phyloP scores from a whole-genome alignment of 768 basidiomycete genomes.

The Leucogyrophana mollusca region DNA sequence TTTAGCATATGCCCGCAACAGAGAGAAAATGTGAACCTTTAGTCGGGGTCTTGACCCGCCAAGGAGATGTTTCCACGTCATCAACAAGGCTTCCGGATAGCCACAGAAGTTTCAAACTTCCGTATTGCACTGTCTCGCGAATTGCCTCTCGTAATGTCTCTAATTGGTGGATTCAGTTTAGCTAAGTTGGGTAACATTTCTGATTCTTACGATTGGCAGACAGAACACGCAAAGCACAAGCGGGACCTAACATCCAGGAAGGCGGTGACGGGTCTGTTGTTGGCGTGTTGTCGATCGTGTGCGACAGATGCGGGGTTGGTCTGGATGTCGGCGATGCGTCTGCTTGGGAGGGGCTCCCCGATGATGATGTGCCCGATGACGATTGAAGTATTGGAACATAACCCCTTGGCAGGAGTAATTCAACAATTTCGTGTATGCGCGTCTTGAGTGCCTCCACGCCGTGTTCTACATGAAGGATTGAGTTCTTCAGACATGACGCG shows the following conservation, averaged over 20 bases:
- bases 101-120: conserved; percentile 14
- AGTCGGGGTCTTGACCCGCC: conserved; percentile 16
- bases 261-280: too few relatives aligned
- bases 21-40: conserved; percentile 5
- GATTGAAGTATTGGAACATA: too few relatives aligned
- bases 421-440: background rate
- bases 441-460: conserved; percentile 9
- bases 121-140: conserved; percentile 8
- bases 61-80: conserved; percentile 13
- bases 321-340: too few relatives aligned
- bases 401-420: too few relatives aligned
- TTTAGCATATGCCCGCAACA: background rate
- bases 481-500: background rate
- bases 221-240: conserved; percentile 20
- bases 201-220: conserved; percentile 12
- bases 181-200: background rate
- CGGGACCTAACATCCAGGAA: conserved; percentile 23
- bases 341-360: too few relatives aligned
- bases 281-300: too few relatives aligned
- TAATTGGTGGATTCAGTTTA: background rate
- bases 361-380: too few relatives aligned
- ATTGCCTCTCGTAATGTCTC: conserved; percentile 8
- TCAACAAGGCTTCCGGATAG: conserved; percentile 14
- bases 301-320: too few relatives aligned
- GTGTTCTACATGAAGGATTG: conserved; percentile 10